These are phyloP conservation scores for Eimeria necatrix DNA, from an alignment of 169 alveolate genomes.

Conservation along the genomic window DNA sequence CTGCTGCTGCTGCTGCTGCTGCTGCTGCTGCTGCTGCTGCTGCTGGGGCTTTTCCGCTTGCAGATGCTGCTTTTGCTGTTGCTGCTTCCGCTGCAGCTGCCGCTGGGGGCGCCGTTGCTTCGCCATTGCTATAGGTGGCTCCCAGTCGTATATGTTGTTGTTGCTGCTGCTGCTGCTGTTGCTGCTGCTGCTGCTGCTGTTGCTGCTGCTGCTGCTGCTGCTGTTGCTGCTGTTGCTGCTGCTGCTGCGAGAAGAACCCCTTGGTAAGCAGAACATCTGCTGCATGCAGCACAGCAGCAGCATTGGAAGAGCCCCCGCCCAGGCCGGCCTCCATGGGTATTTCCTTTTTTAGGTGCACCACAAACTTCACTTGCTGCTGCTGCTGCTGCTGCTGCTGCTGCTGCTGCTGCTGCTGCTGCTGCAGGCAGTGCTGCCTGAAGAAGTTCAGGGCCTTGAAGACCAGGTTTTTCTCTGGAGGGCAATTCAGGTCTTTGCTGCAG, in stretches of 20 bases:
- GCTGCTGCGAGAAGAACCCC: background rate
- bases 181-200: too few species aligned
- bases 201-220: too few species aligned
- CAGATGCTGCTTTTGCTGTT: background rate
- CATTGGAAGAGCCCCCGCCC: constrained; percentile 77
- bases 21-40: background rate
- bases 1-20: background rate
- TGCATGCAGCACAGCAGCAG: constrained; percentile 69
- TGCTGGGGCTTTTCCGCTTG: background rate
- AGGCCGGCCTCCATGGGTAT: constrained; percentile 75
- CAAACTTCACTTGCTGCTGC: background rate
- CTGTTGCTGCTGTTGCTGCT: too few species aligned
- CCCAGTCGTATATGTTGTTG: too few species aligned
- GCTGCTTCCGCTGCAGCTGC: too few species aligned
- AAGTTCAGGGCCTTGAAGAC: constrained; percentile 60
- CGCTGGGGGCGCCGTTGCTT: too few species aligned
- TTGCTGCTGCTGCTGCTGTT: too few species aligned
- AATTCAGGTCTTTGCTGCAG: background rate
- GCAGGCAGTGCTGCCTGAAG: constrained; percentile 18
- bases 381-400: too few species aligned
- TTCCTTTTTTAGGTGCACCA: constrained; percentile 9
- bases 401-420: background rate
- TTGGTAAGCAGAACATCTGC: constrained; percentile 22
- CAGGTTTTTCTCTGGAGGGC: constrained; percentile 47
- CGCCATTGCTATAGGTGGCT: too few species aligned